A percentile compares a stretch with the other conserved stretches of the same genome.
phyloP scores from a whole-genome alignment of 768 basidiomycete species.

The Mycena rebaudengoi region DNA sequence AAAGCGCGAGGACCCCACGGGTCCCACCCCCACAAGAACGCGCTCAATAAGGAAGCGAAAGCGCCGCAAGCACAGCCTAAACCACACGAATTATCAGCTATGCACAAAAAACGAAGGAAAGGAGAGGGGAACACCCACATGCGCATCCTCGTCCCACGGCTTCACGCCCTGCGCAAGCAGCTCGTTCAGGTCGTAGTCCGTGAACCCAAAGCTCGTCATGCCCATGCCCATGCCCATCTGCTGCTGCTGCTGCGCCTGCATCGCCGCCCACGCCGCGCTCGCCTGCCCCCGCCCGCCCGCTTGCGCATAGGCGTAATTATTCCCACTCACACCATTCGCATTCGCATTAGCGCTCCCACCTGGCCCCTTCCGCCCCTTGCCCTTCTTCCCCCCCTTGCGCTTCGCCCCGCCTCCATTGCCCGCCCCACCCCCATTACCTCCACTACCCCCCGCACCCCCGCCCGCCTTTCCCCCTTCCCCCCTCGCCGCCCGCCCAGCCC shows the following conservation, averaged over 20 bases:
- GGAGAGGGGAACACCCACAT: constrained; percentile 34
- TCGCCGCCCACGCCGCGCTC: constrained; percentile 12
- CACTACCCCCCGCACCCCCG: background rate
- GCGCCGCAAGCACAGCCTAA: constrained; percentile 14
- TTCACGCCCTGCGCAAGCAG: constrained; percentile 49
- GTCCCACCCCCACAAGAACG: too few relatives aligned
- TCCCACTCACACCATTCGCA: constrained; percentile 15
- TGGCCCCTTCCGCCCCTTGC: background rate
- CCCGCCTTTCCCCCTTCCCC: constrained; percentile 6
- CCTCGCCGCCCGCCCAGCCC: background rate
- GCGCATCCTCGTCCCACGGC: constrained; percentile 55
- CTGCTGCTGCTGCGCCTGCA: constrained; percentile 25
- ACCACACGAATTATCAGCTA: background rate
- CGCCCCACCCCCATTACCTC: background rate
- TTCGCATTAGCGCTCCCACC: constrained; percentile 14
- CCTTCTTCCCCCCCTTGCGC: background rate
- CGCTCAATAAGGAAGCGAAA: too few relatives aligned
- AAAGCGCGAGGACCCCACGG: too few relatives aligned
- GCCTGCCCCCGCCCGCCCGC: background rate
- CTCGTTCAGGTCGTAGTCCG: constrained; percentile 42
- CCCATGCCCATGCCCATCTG: too few relatives aligned
- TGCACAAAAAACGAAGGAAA: constrained; percentile 19
- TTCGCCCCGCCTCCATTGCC: background rate
- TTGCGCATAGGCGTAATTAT: background rate
- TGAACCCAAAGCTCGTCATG: constrained; percentile 40